Base-by-base conservation (phyloP, 345 rosid genomes). In the Trapa incisa region DNA sequence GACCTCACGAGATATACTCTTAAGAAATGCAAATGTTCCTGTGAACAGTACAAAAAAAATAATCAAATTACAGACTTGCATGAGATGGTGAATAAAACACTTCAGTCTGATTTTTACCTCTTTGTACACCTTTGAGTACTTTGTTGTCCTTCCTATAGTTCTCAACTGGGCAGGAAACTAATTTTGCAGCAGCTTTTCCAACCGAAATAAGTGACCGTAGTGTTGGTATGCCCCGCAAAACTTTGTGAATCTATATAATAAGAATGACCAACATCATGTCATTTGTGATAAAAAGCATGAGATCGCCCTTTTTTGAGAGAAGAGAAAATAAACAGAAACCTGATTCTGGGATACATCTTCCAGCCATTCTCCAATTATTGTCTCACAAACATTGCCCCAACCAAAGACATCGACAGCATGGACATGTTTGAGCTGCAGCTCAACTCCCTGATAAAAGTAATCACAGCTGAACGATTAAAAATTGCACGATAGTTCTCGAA, bases 261-360 rank as follows among this genome's bases (percentile, higher is more conserved):
- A 69, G 33, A 61, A 41, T 35, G 64, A 65, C 45, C 54, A 38
- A 52, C 32, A 32, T 9, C 37, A 11, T 22, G 61, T 22, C 61
- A 57, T 22, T 22, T 57, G 32, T 47, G 57, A 12, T 62, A 32
- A 5, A 33, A 13, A 62, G 33, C 33, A 64, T 38, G 70, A 75
- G 53, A 56, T 56, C 16, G 48, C 63, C 66, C 50, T 75, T 62
- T 58, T 63, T 70, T 66, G 62, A 62, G 32, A 50, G 11, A 57
- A 3, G 62, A 41, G 32, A 29, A 65, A 52, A 50, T 17, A 43
- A 58, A 22, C 16, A 32, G 65, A 47, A 71, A 92, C 98, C 96
- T 92, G 98, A 85, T 89, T 89, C 76, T 86, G 97, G 58, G 96
- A 92, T 69, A 92, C 75, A 82, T 92, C 98, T 80, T 86, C 96